Conservation (phyloP, 345 rosid genomes). For the Gossypium anomalum region DNA sequence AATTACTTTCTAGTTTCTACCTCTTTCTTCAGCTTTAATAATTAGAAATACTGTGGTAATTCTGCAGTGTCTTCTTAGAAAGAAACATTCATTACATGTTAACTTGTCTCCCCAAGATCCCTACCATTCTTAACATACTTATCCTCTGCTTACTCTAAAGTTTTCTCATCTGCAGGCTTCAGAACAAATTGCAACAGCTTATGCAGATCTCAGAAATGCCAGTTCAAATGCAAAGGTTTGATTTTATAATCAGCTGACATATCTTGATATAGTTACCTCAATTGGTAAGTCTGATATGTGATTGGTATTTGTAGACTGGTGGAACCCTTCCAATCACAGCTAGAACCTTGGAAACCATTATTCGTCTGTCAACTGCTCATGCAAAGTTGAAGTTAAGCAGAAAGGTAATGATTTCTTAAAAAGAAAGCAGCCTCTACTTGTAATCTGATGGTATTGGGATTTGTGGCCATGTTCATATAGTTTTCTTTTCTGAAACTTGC, state of each 20-base stretch:
- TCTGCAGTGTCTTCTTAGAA: neutral
- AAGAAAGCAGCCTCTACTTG: neutral
- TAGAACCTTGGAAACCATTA: slow-evolving; percentile 93
- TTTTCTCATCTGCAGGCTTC: slow-evolving; percentile 55
- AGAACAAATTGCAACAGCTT: slow-evolving; percentile 84
- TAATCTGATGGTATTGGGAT: slow-evolving; percentile 4
- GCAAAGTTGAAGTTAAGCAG: slow-evolving; percentile 90
- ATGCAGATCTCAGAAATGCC: slow-evolving; percentile 85
- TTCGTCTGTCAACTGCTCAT: slow-evolving; percentile 96
- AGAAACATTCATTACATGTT: neutral
- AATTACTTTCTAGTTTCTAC: neutral
- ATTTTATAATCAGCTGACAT: slow-evolving; percentile 10
- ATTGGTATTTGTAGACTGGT: slow-evolving; percentile 54
- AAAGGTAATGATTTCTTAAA: slow-evolving; percentile 37
- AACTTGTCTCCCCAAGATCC: neutral
- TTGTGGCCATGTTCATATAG: neutral
- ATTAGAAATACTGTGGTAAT: neutral
- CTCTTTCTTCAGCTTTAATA: neutral
- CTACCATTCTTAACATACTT: neutral
- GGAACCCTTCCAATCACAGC: slow-evolving; percentile 99
- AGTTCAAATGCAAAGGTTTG: slow-evolving; percentile 72
- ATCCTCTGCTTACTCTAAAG: slow-evolving; percentile 9
- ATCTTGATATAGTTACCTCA: neutral
- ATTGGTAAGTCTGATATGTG: slow-evolving; percentile 14
- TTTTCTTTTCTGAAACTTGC: neutral